phyloP scores from a whole-genome alignment of 1,139 yeast genomes.

The Yamadazyma triangularis region DNA sequence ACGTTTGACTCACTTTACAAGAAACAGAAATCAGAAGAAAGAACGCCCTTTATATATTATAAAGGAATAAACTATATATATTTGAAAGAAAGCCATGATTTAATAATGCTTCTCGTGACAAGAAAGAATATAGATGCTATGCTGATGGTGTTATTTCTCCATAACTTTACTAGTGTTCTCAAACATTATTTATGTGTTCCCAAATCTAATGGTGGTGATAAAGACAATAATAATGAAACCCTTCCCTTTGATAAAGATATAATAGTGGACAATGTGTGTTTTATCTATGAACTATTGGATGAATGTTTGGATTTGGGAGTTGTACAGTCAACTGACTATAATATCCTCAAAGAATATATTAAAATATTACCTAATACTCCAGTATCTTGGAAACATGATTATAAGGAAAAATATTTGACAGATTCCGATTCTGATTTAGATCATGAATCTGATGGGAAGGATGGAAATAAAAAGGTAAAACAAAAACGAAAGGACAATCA shows the following conservation, averaged over 20 bases:
- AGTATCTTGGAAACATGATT: conserved; percentile 3
- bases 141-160: conserved; percentile 37
- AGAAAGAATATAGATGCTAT: conserved; percentile 33
- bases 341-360: conserved; percentile 41
- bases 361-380: conserved; percentile 37
- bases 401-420: background rate
- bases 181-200: conserved; percentile 24
- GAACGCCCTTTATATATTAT: conserved; percentile 26
- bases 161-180: conserved; percentile 28
- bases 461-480: conserved; percentile 6
- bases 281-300: conserved; percentile 40
- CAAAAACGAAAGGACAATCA: conserved; percentile 1
- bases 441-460: conserved; percentile 11
- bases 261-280: conserved; percentile 35
- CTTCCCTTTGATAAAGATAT: conserved; percentile 23
- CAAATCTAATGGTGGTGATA: conserved; percentile 1
- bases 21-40: conserved; percentile 16
- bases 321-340: conserved; percentile 41
- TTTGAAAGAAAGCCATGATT: conserved; percentile 25
- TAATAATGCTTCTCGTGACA: conserved; percentile 30
- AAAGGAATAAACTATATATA: conserved; percentile 31
- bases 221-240: background rate
- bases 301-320: conserved; percentile 46
- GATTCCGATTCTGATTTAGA: conserved; percentile 7
- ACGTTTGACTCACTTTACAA: conserved; percentile 24